phyloP scores from a whole-genome alignment of 2,329 filamentous ascomycete genomes.

The Sclerotiophoma versabilis region DNA sequence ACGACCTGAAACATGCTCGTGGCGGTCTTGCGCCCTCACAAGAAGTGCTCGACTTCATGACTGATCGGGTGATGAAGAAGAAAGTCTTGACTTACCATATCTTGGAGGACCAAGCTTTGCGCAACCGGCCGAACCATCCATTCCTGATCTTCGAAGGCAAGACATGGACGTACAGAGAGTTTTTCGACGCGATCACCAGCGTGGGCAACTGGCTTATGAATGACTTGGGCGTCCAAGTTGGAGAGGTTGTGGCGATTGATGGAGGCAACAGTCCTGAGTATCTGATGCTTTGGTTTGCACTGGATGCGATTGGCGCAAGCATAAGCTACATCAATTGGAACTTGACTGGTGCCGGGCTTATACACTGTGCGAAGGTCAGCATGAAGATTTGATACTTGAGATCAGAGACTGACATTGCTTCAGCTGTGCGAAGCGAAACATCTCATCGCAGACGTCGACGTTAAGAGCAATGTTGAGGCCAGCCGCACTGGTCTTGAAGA shows the following conservation, averaged over 20 bases:
- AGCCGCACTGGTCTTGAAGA: slow-evolving; percentile 33
- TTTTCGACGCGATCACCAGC: slow-evolving; percentile 36
- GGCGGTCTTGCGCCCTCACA: slow-evolving; percentile 26
- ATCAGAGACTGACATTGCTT: slow-evolving; percentile 55
- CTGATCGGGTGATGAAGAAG: slow-evolving; percentile 25
- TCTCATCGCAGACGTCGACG: slow-evolving; percentile 54
- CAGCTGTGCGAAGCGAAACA: slow-evolving; percentile 58
- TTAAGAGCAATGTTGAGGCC: slow-evolving; percentile 56
- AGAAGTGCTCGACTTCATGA: slow-evolving; percentile 28
- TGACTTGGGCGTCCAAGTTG: slow-evolving; percentile 40
- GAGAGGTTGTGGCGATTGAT: slow-evolving; percentile 48
- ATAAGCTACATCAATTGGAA: slow-evolving; percentile 49
- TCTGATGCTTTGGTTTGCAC: slow-evolving; percentile 48
- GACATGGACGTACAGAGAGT: slow-evolving; percentile 44
- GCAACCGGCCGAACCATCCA: slow-evolving; percentile 37
- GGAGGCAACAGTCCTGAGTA: slow-evolving; percentile 47
- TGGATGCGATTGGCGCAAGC: slow-evolving; percentile 45
- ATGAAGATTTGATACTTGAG: slow-evolving; percentile 33
- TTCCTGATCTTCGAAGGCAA: slow-evolving; percentile 49
- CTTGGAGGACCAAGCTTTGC: slow-evolving; percentile 48
- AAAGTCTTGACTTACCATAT: slow-evolving; percentile 41
- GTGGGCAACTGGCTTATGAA: slow-evolving; percentile 49
- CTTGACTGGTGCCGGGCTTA: slow-evolving; percentile 42
- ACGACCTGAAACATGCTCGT: slow-evolving; percentile 33
- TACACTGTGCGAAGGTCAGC: slow-evolving; percentile 46